Percentiles rank a stretch among this genome's conserved stretches.
Conservation (phyloP, 192 early-diverging fungal species). For the Rhizophagus clarus region DNA sequence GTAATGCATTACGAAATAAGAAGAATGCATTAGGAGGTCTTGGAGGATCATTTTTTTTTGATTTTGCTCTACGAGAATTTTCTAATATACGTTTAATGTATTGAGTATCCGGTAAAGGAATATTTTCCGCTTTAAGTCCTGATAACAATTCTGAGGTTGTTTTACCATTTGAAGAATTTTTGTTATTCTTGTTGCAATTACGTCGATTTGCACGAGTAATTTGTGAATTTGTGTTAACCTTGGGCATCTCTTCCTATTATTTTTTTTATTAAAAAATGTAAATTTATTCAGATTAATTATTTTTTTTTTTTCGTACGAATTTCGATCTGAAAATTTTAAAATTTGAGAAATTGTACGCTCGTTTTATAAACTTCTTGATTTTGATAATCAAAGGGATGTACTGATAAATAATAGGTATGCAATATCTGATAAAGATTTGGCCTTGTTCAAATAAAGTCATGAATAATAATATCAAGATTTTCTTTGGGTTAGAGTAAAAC, state of each 20-base stretch:
- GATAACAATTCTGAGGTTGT: not conserved
- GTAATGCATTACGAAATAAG: conserved; percentile 26
- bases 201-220: not conserved
- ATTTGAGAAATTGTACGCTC: not conserved
- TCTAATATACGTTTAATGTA: conserved; percentile 15
- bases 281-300: no score
- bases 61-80: conserved; percentile 22
- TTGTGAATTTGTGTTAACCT: not conserved
- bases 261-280: not conserved
- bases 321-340: no score
- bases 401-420: not conserved
- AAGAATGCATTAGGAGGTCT: conserved; percentile 32
- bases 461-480: not conserved
- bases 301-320: no score
- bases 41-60: conserved; percentile 22
- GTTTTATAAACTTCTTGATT: not conserved
- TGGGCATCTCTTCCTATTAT: not conserved
- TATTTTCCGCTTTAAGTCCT: conserved; percentile 10
- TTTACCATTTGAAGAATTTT: not conserved
- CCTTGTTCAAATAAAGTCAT: not conserved
- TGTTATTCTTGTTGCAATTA: not conserved
- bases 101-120: conserved; percentile 25
- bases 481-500: no score
- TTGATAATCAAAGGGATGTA: not conserved
- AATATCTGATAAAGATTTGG: no score